Conservation (phyloP, 2,329 filamentous ascomycete species). For the Penicillium sp. region DNA sequence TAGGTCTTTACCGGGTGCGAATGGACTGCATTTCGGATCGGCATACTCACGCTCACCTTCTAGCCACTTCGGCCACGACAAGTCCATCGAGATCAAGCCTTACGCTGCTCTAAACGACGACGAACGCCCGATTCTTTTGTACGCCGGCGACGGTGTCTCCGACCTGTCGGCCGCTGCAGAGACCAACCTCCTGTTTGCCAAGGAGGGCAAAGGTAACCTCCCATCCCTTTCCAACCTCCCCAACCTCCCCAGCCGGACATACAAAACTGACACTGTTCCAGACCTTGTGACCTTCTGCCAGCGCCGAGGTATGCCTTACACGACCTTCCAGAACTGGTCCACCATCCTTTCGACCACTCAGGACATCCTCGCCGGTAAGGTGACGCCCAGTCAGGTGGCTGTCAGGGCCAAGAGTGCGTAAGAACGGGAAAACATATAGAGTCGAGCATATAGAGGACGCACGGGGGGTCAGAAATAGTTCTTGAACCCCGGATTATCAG, state of each 20-base stretch:
- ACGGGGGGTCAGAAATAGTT: neutral
- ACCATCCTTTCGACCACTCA: slow-evolving; percentile 74
- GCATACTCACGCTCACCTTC: neutral
- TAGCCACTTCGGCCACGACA: slow-evolving; percentile 92
- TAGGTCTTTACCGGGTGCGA: slow-evolving; percentile 34
- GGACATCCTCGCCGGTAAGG: slow-evolving; percentile 71
- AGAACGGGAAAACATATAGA: slow-evolving; percentile 10
- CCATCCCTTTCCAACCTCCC: neutral
- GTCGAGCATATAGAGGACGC: neutral
- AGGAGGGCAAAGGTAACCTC: slow-evolving; percentile 72
- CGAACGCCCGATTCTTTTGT: slow-evolving; percentile 79
- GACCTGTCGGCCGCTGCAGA: slow-evolving; percentile 89
- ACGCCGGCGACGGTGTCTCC: slow-evolving; percentile 91
- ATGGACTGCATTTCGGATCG: neutral
- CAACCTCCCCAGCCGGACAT: neutral
- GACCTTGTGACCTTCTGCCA: slow-evolving; percentile 88
- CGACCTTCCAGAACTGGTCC: slow-evolving; percentile 80
- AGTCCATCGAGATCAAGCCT: slow-evolving; percentile 84
- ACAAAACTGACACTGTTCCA: slow-evolving; percentile 35
- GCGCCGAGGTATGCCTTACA: slow-evolving; percentile 79
- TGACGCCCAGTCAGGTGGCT: slow-evolving; percentile 68
- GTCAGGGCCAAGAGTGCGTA: slow-evolving; percentile 15
- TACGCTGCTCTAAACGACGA: slow-evolving; percentile 67
- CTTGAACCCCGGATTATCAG: neutral
- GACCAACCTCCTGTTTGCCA: slow-evolving; percentile 90